Conservation (phyloP, 2,329 filamentous ascomycete species). For the Aspergillus ochraceoroseus region DNA sequence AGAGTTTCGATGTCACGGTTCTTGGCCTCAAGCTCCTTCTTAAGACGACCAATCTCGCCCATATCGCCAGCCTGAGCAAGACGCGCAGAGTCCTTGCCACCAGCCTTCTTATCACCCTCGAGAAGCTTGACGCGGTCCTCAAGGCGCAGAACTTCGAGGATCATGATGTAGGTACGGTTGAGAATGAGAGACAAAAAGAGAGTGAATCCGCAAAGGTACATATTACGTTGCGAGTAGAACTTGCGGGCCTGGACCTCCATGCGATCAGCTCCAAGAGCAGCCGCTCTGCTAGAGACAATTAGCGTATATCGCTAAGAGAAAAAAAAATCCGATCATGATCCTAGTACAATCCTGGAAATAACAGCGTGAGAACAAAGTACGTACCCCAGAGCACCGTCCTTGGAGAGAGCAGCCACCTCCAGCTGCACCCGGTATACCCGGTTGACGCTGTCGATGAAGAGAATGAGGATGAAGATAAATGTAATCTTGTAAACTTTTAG, state of each 20-base stretch:
- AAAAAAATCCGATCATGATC: no score
- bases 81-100: conserved; percentile 65
- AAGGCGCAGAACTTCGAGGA: conserved; percentile 82
- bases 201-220: conserved; percentile 99
- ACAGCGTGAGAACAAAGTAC: conserved; percentile 26
- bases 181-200: conserved; percentile 95
- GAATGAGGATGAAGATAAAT: conserved; percentile 97
- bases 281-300: conserved; percentile 47
- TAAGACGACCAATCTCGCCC: conserved; percentile 71
- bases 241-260: conserved; percentile 99
- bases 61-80: conserved; percentile 66
- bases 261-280: conserved; percentile 83
- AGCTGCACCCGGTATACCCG: conserved; percentile 95
- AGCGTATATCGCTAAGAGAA: conserved; percentile 1
- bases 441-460: conserved; percentile 94
- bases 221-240: conserved; percentile 99
- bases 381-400: conserved; percentile 55
- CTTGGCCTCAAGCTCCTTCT: conserved; percentile 64
- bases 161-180: conserved; percentile 98
- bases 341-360: neutral
- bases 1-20: conserved; percentile 78
- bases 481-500: conserved; percentile 60
- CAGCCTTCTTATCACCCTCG: conserved; percentile 60
- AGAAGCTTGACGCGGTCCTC: conserved; percentile 86
- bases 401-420: conserved; percentile 70